Percentiles rank a stretch among this genome's conserved stretches.
Evolutionary conservation across 1,284 basidiomycete species (phyloP).

Genomic region (Fomitiporia mediterranea): DNA sequence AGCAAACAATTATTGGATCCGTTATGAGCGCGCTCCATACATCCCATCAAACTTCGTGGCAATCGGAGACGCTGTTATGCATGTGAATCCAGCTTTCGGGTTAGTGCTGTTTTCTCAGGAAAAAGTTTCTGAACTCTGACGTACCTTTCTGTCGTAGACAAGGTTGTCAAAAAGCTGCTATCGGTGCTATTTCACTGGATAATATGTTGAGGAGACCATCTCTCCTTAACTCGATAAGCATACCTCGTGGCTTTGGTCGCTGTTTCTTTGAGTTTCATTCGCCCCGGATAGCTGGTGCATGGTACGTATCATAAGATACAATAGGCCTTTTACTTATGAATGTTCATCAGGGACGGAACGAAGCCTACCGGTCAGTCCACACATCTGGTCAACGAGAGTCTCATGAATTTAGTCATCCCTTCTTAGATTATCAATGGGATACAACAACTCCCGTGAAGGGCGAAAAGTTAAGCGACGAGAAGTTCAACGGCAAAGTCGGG

Average conservation of each 20-base stretch:
- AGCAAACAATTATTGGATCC: constrained; percentile 10
- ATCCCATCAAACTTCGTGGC: constrained; percentile 21
- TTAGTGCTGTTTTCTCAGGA: background rate
- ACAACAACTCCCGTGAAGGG: constrained; percentile 19
- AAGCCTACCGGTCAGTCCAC: constrained; percentile 1
- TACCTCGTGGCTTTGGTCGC: constrained; percentile 13
- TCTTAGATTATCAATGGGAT: constrained; percentile 16
- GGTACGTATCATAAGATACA: background rate
- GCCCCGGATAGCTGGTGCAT: constrained; percentile 2
- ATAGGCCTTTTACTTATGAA: background rate
- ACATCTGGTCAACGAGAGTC: background rate
- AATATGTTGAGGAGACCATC: background rate
- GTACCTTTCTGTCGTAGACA: constrained; percentile 7
- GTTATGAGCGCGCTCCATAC: constrained; percentile 6
- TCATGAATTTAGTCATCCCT: too few relatives aligned
- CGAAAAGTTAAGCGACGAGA: constrained; percentile 16
- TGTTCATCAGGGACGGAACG: constrained; percentile 6
- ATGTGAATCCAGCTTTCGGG: constrained; percentile 19
- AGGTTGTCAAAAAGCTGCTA: constrained; percentile 18
- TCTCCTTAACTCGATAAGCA: background rate
- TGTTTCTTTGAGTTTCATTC: constrained; percentile 16
- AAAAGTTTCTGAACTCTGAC: background rate
- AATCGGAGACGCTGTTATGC: constrained; percentile 19
- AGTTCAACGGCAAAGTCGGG: background rate
- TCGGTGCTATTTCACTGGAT: constrained; percentile 19